Evolutionary conservation across 495 filamentous ascomycete genomes (phyloP), one percentile per base, ranked within the genome.

Genomic region (Glonium stellatum): DNA sequence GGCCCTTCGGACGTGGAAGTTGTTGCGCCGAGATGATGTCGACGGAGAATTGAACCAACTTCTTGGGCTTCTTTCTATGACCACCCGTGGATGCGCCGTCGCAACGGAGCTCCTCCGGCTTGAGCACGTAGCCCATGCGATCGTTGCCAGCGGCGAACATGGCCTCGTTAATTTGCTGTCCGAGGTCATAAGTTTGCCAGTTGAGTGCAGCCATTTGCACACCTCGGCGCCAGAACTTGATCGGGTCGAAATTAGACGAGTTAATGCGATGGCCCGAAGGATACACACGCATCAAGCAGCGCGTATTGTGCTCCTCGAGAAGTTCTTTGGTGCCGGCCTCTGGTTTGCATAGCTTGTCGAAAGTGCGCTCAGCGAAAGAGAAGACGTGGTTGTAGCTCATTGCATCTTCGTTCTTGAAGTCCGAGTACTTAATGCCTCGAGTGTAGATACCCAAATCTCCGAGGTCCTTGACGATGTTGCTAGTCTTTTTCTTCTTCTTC

Each of bases 121-220:
- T 98, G 41, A 97, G 81, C 22, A 97, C 89, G 64, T 96, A 98
- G 21, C 93, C 93, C 9, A 87, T 86, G 53, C 84, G 82, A 73
- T 96, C 93, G 21, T 82, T 84, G 31, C 90, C 90, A 53, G 89
- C 87, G n/a, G 89, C 87, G 72, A 97, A 98, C 93, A 98, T 98
- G 61, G 93, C 93, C 55, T 92, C 88, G 66, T 97, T 97, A 70
- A 97, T 77, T 70, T 97, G 91, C 84, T 95, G 90, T 15, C 89
- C 87, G 31, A 91, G 79, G 66, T 97, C 93, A 66, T 93, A 97
- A 0, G 92, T 98, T 72, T 98, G 93, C 93, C 93, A 98, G 72
- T 98, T 98, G 62, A 96, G 78, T 1, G 93, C 93, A 2, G 84
- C 89, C 92, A 97, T 96, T 71, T 97, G 92, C 10, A 96, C 93